phyloP scores from a whole-genome alignment of 495 filamentous ascomycete genomes.

The Chlorociboria aeruginascens region DNA sequence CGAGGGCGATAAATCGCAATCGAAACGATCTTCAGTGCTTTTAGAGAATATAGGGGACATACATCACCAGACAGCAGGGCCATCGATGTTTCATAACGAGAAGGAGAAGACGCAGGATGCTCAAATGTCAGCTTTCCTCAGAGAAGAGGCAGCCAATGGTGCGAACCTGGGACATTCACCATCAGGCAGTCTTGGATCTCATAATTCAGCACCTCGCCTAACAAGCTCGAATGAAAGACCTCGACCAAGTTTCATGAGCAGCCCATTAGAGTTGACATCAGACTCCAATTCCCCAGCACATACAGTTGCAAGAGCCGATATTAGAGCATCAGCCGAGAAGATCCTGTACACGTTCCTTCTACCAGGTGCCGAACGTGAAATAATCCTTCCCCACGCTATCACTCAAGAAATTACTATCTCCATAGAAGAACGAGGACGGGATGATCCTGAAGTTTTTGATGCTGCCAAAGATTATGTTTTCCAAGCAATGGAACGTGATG shows the following conservation, averaged over 20 bases:
- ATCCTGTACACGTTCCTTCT: constrained; percentile 93
- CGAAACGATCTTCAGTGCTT: constrained; percentile 70
- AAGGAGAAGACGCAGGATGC: constrained; percentile 64
- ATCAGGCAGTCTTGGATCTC: constrained; percentile 50
- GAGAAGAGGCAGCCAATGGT: constrained; percentile 50
- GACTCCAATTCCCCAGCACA: constrained; percentile 72
- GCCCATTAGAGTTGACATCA: constrained; percentile 38
- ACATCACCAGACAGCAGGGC: constrained; percentile 44
- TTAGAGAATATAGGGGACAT: constrained; percentile 62
- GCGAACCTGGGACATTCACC: constrained; percentile 44
- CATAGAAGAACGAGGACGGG: constrained; percentile 80
- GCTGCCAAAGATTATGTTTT: constrained; percentile 98
- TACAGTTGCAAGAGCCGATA: constrained; percentile 73
- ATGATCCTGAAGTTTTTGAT: constrained; percentile 95
- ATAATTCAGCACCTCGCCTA: constrained; percentile 24
- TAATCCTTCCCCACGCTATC: constrained; percentile 79
- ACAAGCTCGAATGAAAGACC: constrained; percentile 28
- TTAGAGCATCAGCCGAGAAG: constrained; percentile 88
- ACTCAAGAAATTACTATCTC: constrained; percentile 65
- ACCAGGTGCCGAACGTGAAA: constrained; percentile 87
- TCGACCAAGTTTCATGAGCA: constrained; percentile 57
- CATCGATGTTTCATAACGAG: constrained; percentile 28
- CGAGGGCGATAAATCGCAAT: constrained; percentile 69
- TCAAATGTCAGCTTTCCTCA: constrained; percentile 77
- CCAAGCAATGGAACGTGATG: constrained; percentile 98